A percentile compares a stretch with the other conserved stretches of the same genome.
Conservation (phyloP, 2,329 filamentous ascomycete species). For the Venturia effusa region DNA sequence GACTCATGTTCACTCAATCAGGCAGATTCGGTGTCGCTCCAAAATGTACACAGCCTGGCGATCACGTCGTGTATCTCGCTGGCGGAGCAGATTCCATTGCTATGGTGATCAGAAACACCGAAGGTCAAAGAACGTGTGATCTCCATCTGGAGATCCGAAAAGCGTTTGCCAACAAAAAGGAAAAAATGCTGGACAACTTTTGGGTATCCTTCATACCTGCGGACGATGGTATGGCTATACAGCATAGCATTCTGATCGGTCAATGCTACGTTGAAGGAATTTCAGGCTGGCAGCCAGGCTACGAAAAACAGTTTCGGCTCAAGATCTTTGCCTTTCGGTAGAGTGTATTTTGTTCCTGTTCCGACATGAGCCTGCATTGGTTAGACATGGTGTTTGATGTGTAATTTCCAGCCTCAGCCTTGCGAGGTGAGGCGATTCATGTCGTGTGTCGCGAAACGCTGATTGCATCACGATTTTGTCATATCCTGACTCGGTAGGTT, state of each 20-base stretch:
- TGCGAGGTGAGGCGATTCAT: background rate
- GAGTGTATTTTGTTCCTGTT: background rate
- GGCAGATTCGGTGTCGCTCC: conserved; percentile 1
- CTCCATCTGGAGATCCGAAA: background rate
- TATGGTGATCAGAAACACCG: background rate
- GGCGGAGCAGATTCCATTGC: background rate
- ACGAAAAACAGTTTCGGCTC: background rate
- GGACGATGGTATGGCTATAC: background rate
- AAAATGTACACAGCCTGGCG: background rate
- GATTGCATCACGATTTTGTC: background rate
- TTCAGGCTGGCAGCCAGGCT: background rate
- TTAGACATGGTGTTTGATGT: background rate
- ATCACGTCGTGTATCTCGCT: background rate
- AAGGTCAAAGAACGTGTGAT: background rate
- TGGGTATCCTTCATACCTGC: background rate
- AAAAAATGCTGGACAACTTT: background rate
- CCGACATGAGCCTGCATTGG: background rate
- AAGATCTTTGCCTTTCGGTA: background rate
- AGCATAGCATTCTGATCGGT: background rate
- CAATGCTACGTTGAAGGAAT: background rate
- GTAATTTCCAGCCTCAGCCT: background rate
- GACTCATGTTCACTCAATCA: background rate
- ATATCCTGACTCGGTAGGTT: background rate
- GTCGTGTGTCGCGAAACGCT: background rate
- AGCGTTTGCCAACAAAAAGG: background rate